Base-by-base conservation (phyloP, 2,329 filamentous ascomycete genomes). In the Claviceps sorghi region DNA sequence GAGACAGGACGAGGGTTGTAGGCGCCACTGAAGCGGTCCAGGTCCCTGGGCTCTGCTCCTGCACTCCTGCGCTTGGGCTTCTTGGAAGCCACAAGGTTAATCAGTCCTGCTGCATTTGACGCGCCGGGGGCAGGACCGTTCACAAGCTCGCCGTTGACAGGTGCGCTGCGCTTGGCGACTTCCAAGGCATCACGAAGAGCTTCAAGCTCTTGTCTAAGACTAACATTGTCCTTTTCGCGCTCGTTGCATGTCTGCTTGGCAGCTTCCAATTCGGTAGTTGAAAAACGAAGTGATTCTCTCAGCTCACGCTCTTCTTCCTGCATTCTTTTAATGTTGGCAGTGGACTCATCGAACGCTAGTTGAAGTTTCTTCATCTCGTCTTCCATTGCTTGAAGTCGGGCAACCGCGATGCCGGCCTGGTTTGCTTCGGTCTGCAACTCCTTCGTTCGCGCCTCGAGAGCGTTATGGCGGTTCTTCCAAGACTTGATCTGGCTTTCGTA, bases 381-480 rank as follows among this genome's bases (percentile, higher is more conserved):
- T 67, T 98, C 93, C 82, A 97, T 87, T 48, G 85, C 88, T 61
- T 86, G 83, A 52, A 98, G 76, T 59, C 88, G 86, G 57, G 93
- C 93, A 51, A 91, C 89, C 2, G 87, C 88, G 62, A 97, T 96
- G 70, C 93, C 93, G 52, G 91, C 93, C 71, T 97, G 91, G 69
- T 98, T 98, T 55, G 93, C 93, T 69, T 98, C 93, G 36, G 85
- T 84, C 69, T 98, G 93, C 52, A 98, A 77, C 65, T 98, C 93
- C 72, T 95, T 95, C 47, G 90, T 86, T 52, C 90, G 81, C 52
- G 83, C 83, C 69, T 98, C 93, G 57, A 97, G 77, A 22, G 86
- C 84, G 62, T 90, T 95, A 70, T 95, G 88, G 58, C 90, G 82
- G 61, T 81, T 89, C 73, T 95, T 89, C 88, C 90, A 96, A 30